Percentiles rank a stretch among this genome's conserved stretches.
Evolutionary conservation across 208 protist genomes (phyloP).

Genomic region (Entamoeba invadens): DNA sequence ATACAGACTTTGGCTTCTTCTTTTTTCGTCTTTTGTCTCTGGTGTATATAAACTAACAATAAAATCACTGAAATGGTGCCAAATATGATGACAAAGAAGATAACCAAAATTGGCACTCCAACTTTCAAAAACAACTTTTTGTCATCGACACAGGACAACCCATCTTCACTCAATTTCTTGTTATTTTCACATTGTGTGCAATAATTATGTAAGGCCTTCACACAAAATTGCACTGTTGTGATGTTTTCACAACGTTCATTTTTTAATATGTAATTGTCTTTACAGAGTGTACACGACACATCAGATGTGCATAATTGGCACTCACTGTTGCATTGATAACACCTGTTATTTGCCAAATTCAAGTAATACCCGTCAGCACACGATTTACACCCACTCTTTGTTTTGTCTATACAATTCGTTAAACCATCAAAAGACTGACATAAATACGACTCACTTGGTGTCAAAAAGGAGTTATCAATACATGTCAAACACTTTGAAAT

Average conservation of each 20-base stretch:
- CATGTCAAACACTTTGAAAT: too few relatives aligned
- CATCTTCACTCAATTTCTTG: not conserved
- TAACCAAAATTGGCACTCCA: not conserved
- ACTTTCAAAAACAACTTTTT: not conserved
- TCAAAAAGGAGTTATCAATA: too few relatives aligned
- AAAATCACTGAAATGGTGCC: not conserved
- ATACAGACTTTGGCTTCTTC: not conserved
- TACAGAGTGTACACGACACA: not conserved
- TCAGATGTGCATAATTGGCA: not conserved
- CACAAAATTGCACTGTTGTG: not conserved
- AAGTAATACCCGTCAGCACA: not conserved
- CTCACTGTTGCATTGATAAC: not conserved
- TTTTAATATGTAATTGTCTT: not conserved
- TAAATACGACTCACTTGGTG: too few relatives aligned
- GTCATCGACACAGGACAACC: not conserved
- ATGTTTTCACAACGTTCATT: not conserved
- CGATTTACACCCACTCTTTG: not conserved
- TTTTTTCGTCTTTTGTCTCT: not conserved
- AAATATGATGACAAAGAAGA: not conserved
- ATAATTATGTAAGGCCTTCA: not conserved
- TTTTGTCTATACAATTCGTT: not conserved
- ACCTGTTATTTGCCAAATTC: not conserved
- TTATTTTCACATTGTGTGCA: not conserved
- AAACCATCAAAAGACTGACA: too few relatives aligned
- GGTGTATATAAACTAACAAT: not conserved